A percentile compares a stretch with the other conserved stretches of the same genome.
Conservation (phyloP, 1,284 basidiomycete genomes). For the Trametes sp. region DNA sequence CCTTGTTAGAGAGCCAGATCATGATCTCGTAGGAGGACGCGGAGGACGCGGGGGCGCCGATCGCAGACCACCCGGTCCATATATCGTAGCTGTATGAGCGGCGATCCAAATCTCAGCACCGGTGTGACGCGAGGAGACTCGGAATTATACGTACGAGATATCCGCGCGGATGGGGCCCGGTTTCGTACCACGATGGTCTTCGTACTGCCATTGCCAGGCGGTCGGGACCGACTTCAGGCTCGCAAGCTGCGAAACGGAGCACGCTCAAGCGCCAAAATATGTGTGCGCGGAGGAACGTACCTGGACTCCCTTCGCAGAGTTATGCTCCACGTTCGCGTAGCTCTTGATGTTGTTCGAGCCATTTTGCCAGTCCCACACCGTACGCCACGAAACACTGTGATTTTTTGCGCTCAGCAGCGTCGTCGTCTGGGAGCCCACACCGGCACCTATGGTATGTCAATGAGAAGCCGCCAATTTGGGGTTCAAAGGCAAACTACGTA, state of each 20-base stretch:
- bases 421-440: conserved; percentile 58
- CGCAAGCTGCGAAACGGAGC: conserved; percentile 43
- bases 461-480: too few relatives aligned
- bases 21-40: conserved; percentile 66
- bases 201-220: conserved; percentile 59
- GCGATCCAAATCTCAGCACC: too few relatives aligned
- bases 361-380: conserved; percentile 63
- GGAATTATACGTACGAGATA: too few relatives aligned
- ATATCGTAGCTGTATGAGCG: conserved; percentile 59
- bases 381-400: conserved; percentile 58
- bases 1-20: conserved; percentile 69
- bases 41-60: conserved; percentile 54
- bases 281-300: conserved; percentile 34
- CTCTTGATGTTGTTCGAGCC: conserved; percentile 62
- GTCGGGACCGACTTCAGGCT: conserved; percentile 55
- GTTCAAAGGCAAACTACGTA: too few relatives aligned
- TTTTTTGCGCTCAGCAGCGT: conserved; percentile 53
- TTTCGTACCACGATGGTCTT: too few relatives aligned
- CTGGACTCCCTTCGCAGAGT: conserved; percentile 55
- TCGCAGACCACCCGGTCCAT: conserved; percentile 55
- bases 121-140: too few relatives aligned
- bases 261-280: not conserved
- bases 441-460: conserved; percentile 46
- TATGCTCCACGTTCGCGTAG: conserved; percentile 57
- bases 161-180: conserved; percentile 60